These are phyloP conservation scores for Metschnikowia peoriensis DNA, from an alignment of 805 yeast species.

Conservation along the genomic window DNA sequence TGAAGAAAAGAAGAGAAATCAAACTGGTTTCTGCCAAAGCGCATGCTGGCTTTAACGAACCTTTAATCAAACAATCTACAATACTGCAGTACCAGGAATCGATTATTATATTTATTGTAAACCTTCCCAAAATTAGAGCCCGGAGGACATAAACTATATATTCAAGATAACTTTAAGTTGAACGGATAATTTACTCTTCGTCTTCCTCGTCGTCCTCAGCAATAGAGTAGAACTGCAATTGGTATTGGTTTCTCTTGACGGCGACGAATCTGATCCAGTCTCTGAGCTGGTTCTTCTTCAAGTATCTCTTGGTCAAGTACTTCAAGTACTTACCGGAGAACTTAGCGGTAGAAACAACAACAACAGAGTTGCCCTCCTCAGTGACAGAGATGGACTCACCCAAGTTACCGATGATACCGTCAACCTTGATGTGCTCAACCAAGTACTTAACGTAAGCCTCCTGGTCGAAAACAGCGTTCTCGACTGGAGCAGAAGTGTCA, in stretches of 20 bases:
- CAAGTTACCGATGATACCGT: slow-evolving; percentile 93
- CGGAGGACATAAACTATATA: slow-evolving; percentile 6
- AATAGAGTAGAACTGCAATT: slow-evolving; percentile 98
- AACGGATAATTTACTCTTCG: slow-evolving; percentile 55
- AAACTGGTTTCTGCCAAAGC: no score
- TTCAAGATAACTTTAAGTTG: slow-evolving; percentile 2
- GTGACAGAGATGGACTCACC: slow-evolving; percentile 91
- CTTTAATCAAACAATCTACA: not conserved
- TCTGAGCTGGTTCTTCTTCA: slow-evolving; percentile 99
- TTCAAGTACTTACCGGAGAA: slow-evolving; percentile 99
- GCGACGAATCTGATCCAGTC: slow-evolving; percentile 99
- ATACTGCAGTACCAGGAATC: not conserved
- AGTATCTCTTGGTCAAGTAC: slow-evolving; percentile 99
- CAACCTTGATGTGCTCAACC: slow-evolving; percentile 99
- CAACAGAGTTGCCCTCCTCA: slow-evolving; percentile 82
- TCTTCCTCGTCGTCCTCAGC: slow-evolving; percentile 76
- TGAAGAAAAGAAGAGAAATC: no score
- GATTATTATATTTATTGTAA: slow-evolving; percentile 6
- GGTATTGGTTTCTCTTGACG: slow-evolving; percentile 91
- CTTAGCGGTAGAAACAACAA: slow-evolving; percentile 87
- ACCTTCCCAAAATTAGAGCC: slow-evolving; percentile 10
- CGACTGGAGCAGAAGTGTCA: slow-evolving; percentile 96
- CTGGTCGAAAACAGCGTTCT: slow-evolving; percentile 96
- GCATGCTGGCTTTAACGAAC: no score
- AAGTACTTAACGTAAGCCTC: slow-evolving; percentile 97